A percentile compares a stretch with the other conserved stretches of the same genome.
phyloP scores from a whole-genome alignment of 331 rosid species.

The Dryas integrifolia region DNA sequence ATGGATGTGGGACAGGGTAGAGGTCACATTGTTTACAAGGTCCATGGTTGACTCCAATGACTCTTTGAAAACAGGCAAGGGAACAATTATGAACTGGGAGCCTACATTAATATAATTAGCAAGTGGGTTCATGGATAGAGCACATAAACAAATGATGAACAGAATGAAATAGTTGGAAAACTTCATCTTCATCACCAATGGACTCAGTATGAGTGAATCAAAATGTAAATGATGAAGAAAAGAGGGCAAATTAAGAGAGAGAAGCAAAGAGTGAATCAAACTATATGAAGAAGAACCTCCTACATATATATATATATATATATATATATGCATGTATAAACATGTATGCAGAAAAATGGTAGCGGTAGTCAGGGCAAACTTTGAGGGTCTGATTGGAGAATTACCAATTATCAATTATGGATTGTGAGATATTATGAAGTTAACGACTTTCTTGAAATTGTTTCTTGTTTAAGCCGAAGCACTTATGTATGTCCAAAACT shows the following conservation, averaged over 20 bases:
- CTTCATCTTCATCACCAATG: slow-evolving; percentile 5
- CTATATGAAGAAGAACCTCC: background rate
- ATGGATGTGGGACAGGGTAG: background rate
- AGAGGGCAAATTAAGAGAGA: background rate
- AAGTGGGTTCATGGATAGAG: background rate
- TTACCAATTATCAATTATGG: background rate
- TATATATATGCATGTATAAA: background rate
- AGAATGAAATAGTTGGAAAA: background rate
- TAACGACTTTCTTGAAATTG: background rate
- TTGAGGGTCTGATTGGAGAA: background rate
- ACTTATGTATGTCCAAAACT: background rate
- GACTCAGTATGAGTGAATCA: background rate
- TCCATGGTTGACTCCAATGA: slow-evolving; percentile 17
- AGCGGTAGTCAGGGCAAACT: background rate
- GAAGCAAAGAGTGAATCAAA: background rate
- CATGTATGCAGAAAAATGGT: background rate
- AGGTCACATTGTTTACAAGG: slow-evolving; percentile 3
- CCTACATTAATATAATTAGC: background rate
- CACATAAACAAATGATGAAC: slow-evolving; percentile 4
- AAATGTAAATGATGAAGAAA: background rate
- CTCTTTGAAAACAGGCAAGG: background rate
- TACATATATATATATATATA: background rate
- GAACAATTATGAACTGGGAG: background rate
- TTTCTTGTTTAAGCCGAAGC: background rate
- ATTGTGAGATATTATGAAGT: background rate